Conservation (phyloP, 1,139 yeast species). For the Pichia sorboxylosa region DNA sequence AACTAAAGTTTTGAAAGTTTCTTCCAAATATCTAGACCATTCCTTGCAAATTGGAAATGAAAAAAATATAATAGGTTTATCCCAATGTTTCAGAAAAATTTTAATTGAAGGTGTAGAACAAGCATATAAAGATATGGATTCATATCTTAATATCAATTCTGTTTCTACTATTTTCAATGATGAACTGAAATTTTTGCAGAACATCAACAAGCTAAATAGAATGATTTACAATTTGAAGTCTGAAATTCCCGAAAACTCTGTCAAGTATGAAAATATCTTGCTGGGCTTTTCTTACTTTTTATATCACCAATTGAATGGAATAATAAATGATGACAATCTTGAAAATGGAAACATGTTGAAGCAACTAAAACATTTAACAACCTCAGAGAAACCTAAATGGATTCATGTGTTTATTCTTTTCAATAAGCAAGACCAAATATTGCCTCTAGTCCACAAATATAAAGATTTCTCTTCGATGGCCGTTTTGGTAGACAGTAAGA, state of each 20-base stretch:
- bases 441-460: constrained; percentile 56
- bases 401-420: constrained; percentile 16
- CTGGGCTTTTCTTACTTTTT: constrained; percentile 16
- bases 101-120: constrained; percentile 16
- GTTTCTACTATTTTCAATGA: constrained; percentile 17
- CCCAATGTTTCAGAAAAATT: constrained; percentile 10
- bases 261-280: constrained; percentile 10
- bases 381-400: constrained; percentile 19
- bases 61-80: constrained; percentile 3
- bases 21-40: constrained; percentile 2
- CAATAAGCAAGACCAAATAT: constrained; percentile 17
- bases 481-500: constrained; percentile 42
- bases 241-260: not conserved
- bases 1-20: too few relatives aligned
- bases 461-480: constrained; percentile 57
- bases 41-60: constrained; percentile 4
- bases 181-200: constrained; percentile 12
- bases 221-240: constrained; percentile 5
- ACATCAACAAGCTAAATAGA: constrained; percentile 15
- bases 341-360: not conserved
- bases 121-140: constrained; percentile 16
- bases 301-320: constrained; percentile 18
- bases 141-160: constrained; percentile 9
- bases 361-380: not conserved
- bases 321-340: constrained; percentile 3